These are phyloP conservation scores for Plasmodium reichenowi DNA, from an alignment of 169 alveolate genomes.

Conservation along the genomic window DNA sequence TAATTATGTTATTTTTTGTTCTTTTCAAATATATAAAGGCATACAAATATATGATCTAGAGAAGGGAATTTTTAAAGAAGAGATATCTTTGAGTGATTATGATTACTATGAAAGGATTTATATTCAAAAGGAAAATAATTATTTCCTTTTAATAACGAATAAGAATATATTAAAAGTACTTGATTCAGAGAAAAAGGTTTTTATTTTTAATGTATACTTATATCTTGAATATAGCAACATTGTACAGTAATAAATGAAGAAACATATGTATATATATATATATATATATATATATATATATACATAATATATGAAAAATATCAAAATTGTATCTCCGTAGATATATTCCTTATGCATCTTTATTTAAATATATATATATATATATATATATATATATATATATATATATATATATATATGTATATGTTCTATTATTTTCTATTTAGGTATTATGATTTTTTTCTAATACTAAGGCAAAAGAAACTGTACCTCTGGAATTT, in stretches of 20 bases:
- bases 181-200: slow-evolving; percentile 36
- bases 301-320: neutral
- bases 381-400: neutral
- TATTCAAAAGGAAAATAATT: slow-evolving; percentile 38
- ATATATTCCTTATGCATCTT: too few relatives aligned
- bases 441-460: slow-evolving; percentile 52
- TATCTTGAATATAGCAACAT: slow-evolving; percentile 36
- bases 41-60: slow-evolving; percentile 42
- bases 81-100: slow-evolving; percentile 14
- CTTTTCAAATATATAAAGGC: slow-evolving; percentile 3
- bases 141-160: slow-evolving; percentile 50
- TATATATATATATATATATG: neutral
- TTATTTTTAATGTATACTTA: slow-evolving; percentile 25
- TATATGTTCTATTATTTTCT: neutral
- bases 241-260: slow-evolving; percentile 17
- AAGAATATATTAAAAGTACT: slow-evolving; percentile 43
- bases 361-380: neutral
- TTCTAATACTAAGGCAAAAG: slow-evolving; percentile 30
- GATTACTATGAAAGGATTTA: slow-evolving; percentile 51
- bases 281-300: neutral
- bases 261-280: neutral
- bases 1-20: neutral
- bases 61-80: slow-evolving; percentile 23
- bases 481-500: slow-evolving; percentile 51
- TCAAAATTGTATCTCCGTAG: too few relatives aligned